Evolutionary conservation across 352 stramenopile genomes (phyloP).

Genomic region (Stephanocyclus meneghinianus): DNA sequence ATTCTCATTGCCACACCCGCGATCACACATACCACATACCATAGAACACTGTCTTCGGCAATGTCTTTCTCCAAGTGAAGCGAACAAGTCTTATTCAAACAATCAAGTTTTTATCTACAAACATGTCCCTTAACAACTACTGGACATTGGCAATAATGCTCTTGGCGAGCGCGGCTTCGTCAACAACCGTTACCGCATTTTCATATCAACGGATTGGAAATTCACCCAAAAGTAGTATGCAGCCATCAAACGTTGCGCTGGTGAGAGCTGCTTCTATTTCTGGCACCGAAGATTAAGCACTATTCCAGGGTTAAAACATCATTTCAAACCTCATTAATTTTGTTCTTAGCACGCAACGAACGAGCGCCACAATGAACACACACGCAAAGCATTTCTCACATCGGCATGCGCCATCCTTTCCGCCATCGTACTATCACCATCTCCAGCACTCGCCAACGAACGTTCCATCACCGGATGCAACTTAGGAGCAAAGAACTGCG

Average conservation of each 20-base stretch:
- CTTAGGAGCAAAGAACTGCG: slow-evolving; percentile 49
- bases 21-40: no score
- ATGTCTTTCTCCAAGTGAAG: no score
- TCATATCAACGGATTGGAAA: not conserved
- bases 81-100: no score
- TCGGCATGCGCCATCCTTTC: not conserved
- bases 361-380: slow-evolving; percentile 9
- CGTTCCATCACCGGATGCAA: slow-evolving; percentile 37
- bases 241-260: not conserved
- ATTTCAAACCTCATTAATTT: not conserved
- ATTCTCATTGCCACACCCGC: no score
- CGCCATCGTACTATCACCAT: slow-evolving; percentile 13
- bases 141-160: not conserved
- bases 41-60: no score
- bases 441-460: slow-evolving; percentile 39
- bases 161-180: not conserved
- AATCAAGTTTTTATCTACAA: not conserved
- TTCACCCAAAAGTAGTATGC: no score
- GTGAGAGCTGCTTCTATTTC: not conserved
- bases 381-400: not conserved
- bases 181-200: not conserved
- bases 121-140: not conserved
- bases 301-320: not conserved
- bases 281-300: not conserved
- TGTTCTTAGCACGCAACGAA: slow-evolving; percentile 8